A percentile compares a stretch with the other conserved stretches of the same genome.
Evolutionary conservation across 2,329 filamentous ascomycete genomes (phyloP).

Genomic region (Venturia carpophila): DNA sequence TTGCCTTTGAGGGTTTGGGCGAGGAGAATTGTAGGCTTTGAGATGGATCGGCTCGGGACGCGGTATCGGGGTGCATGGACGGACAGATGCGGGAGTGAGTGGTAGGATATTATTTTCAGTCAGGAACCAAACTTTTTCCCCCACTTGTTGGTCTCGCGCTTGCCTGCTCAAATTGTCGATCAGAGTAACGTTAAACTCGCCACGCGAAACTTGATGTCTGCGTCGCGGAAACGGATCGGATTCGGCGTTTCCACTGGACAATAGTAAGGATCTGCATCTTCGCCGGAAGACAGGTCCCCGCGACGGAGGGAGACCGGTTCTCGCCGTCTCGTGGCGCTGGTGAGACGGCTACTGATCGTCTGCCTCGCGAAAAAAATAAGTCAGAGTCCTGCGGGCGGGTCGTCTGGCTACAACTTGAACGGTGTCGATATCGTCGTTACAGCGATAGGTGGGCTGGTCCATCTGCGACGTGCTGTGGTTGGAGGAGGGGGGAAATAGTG

Average conservation of each 20-base stretch:
- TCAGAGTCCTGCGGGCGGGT: background rate
- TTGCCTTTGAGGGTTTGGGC: background rate
- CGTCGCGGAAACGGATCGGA: too few relatives aligned
- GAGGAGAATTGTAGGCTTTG: background rate
- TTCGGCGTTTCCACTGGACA: too few relatives aligned
- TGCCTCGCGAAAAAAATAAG: background rate
- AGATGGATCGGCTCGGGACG: background rate
- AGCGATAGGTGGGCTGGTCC: background rate
- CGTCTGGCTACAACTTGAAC: background rate
- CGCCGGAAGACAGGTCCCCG: background rate
- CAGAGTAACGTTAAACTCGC: too few relatives aligned
- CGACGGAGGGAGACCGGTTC: background rate
- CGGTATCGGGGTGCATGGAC: background rate
- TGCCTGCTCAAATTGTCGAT: too few relatives aligned
- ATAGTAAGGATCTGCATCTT: background rate
- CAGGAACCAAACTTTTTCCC: background rate
- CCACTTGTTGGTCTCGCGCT: too few relatives aligned
- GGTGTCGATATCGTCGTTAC: background rate
- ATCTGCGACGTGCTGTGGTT: background rate
- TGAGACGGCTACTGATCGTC: too few relatives aligned
- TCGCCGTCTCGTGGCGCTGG: too few relatives aligned
- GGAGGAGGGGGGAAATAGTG: too few relatives aligned
- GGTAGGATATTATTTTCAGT: conserved; percentile 8
- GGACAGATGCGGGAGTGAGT: background rate
- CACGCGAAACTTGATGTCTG: too few relatives aligned